Percentiles rank a stretch among this genome's conserved stretches.
phyloP scores from a whole-genome alignment of 1,284 basidiomycete species.

The Trichosporon ovoides region DNA sequence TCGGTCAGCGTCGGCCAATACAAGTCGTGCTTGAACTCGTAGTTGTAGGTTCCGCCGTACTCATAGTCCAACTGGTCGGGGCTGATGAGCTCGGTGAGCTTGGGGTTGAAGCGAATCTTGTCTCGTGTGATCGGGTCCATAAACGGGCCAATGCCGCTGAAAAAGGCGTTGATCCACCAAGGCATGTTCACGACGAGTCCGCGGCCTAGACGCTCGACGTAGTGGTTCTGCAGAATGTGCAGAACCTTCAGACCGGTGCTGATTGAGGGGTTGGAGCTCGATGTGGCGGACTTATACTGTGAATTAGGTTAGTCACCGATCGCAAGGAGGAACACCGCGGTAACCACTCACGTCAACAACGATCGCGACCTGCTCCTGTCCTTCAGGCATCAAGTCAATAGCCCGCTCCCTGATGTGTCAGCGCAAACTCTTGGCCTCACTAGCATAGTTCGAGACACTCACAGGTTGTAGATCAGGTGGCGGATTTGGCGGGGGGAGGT shows the following conservation, averaged over 20 bases:
- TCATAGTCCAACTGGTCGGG: conserved; percentile 70
- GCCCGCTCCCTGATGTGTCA: conserved; percentile 62
- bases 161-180: conserved; percentile 72
- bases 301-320: conserved; percentile 70
- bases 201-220: conserved; percentile 74
- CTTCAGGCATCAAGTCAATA: conserved; percentile 75
- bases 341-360: conserved; percentile 61
- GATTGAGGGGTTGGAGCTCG: conserved; percentile 73
- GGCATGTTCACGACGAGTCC: conserved; percentile 82
- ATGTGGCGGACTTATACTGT: conserved; percentile 67
- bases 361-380: conserved; percentile 74
- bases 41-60: conserved; percentile 73
- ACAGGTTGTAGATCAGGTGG: conserved; percentile 78
- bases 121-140: conserved; percentile 83
- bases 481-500: conserved; percentile 67
- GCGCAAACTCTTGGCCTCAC: no score
- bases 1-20: conserved; percentile 74
- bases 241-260: conserved; percentile 71
- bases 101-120: conserved; percentile 88
- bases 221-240: conserved; percentile 81
- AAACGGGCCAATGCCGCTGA: conserved; percentile 79
- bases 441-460: no score
- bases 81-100: conserved; percentile 68
- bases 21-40: conserved; percentile 65
- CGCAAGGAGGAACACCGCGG: conserved; percentile 68